Evolutionary conservation across 768 basidiomycete genomes (phyloP).

Genomic region (Panaeolus papilionaceus): DNA sequence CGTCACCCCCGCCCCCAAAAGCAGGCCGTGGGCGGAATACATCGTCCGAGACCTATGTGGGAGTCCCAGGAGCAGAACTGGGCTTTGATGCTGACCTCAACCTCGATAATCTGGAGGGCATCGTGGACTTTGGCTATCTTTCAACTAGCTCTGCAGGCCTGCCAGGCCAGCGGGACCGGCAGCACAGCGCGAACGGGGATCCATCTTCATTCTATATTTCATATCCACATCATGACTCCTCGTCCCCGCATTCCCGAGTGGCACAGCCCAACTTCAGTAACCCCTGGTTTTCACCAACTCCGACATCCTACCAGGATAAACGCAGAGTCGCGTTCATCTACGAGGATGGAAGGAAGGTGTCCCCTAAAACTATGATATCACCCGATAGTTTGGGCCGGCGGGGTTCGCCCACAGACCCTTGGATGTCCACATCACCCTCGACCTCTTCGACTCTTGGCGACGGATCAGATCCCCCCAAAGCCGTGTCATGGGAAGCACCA

Average conservation of each 20-base stretch:
- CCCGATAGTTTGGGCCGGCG: background rate
- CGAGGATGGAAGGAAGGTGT: slow-evolving; percentile 48
- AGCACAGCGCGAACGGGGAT: slow-evolving; percentile 41
- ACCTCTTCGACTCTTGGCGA: slow-evolving; percentile 20
- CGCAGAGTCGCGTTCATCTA: slow-evolving; percentile 31
- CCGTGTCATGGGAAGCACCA: slow-evolving; percentile 64
- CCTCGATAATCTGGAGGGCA: slow-evolving; percentile 81
- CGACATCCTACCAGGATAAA: slow-evolving; percentile 35
- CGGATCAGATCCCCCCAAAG: slow-evolving; percentile 33
- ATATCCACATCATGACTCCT: slow-evolving; percentile 20
- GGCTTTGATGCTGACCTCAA: slow-evolving; percentile 67
- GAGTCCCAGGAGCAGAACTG: slow-evolving; percentile 22
- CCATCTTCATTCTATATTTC: slow-evolving; percentile 36
- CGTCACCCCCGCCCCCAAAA: slow-evolving; percentile 36
- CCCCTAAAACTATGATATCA: slow-evolving; percentile 53
- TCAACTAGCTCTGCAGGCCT: slow-evolving; percentile 27
- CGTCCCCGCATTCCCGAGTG: slow-evolving; percentile 29
- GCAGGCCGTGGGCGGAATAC: slow-evolving; percentile 26
- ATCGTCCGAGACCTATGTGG: background rate
- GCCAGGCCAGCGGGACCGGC: slow-evolving; percentile 14
- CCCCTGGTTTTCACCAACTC: slow-evolving; percentile 39
- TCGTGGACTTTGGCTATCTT: slow-evolving; percentile 57
- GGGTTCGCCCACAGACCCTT: background rate
- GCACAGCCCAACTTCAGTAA: slow-evolving; percentile 45
- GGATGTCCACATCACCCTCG: slow-evolving; percentile 5